Evolutionary conservation across 1,139 yeast species (phyloP).

Genomic region (Citeromyces hawaiiensis): DNA sequence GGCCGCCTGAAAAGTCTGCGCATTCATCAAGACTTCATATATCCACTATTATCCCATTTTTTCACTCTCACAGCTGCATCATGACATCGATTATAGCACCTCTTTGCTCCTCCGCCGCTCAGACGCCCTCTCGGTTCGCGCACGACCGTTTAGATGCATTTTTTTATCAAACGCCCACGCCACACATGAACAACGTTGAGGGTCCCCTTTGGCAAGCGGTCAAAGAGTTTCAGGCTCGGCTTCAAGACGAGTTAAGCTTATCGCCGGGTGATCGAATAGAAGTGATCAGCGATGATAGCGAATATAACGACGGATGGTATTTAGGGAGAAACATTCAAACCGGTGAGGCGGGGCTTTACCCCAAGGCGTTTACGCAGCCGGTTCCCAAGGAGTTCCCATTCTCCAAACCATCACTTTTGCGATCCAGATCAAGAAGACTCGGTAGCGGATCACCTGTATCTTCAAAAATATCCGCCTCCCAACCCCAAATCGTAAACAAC

Average conservation of each 20-base stretch:
- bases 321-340: slow-evolving; percentile 70
- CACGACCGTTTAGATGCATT: slow-evolving; percentile 1
- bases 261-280: slow-evolving; percentile 78
- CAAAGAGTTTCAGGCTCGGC: slow-evolving; percentile 74
- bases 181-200: slow-evolving; percentile 1
- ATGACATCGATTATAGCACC: background rate
- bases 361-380: slow-evolving; percentile 66
- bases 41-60: no score
- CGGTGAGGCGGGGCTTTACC: slow-evolving; percentile 73
- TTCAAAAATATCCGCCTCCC: slow-evolving; percentile 5
- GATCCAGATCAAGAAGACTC: slow-evolving; percentile 48
- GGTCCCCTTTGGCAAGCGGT: slow-evolving; percentile 32
- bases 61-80: background rate
- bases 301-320: slow-evolving; percentile 97
- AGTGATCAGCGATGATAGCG: slow-evolving; percentile 84
- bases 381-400: slow-evolving; percentile 12
- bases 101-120: background rate
- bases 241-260: slow-evolving; percentile 80
- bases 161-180: slow-evolving; percentile 1
- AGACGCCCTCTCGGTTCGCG: background rate
- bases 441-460: slow-evolving; percentile 17
- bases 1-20: background rate
- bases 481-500: no score
- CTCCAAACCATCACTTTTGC: slow-evolving; percentile 18
- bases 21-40: background rate